Percentiles rank a stretch among this genome's conserved stretches.
Conservation (phyloP, 2,329 filamentous ascomycete genomes). For the Fusarium solani-melongenae region DNA sequence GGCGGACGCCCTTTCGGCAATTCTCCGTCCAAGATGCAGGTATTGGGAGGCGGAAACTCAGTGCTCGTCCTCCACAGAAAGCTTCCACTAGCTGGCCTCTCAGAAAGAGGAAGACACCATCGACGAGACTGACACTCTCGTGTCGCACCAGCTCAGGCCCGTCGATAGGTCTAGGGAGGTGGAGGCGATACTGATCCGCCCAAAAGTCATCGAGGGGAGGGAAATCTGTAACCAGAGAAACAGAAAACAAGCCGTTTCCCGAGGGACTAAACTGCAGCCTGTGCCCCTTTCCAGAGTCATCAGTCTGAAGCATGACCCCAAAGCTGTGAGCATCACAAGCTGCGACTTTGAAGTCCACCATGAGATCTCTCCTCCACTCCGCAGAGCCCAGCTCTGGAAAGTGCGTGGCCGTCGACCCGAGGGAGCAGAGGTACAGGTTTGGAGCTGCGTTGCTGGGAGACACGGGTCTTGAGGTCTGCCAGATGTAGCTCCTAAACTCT, state of each 20-base stretch:
- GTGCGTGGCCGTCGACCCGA: conserved; percentile 39
- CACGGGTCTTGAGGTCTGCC: conserved; percentile 26
- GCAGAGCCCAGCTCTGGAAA: conserved; percentile 38
- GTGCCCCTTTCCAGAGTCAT: conserved; percentile 41
- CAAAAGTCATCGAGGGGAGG: conserved; percentile 52
- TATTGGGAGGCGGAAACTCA: conserved; percentile 44
- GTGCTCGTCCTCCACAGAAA: conserved; percentile 45
- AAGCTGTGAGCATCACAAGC: conserved; percentile 44
- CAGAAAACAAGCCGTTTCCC: conserved; percentile 37
- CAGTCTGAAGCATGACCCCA: conserved; percentile 44
- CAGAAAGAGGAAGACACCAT: conserved; percentile 40
- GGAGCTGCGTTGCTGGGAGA: conserved; percentile 38
- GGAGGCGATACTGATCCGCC: conserved; percentile 50
- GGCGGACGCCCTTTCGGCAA: conserved; percentile 25
- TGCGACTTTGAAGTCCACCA: conserved; percentile 40
- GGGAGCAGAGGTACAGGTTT: conserved; percentile 40
- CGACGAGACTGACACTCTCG: conserved; percentile 41
- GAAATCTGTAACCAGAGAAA: conserved; percentile 45
- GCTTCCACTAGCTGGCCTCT: conserved; percentile 43
- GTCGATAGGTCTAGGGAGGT: conserved; percentile 47
- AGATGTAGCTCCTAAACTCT: conserved; percentile 36
- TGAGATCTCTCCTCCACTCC: conserved; percentile 30
- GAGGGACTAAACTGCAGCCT: conserved; percentile 40
- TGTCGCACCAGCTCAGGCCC: conserved; percentile 50
- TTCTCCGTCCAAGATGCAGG: conserved; percentile 16